Conservation (phyloP, 208 protist genomes). For the Vickermania spadyakhi region DNA sequence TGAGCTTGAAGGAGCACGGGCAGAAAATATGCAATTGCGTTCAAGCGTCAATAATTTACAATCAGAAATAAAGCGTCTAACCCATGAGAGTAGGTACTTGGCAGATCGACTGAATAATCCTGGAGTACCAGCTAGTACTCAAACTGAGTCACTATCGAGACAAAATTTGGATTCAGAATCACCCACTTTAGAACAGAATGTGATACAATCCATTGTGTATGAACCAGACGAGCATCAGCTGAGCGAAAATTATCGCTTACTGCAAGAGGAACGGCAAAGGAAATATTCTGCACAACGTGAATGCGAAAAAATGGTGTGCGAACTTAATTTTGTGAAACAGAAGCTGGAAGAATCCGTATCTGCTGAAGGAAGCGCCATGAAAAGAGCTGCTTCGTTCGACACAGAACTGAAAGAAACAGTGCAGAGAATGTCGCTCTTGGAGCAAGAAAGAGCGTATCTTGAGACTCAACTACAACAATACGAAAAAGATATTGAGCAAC, state of each 20-base stretch:
- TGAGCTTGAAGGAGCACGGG: not conserved
- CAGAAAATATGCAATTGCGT: too few species aligned
- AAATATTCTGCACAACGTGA: slow-evolving; percentile 21
- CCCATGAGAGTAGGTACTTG: too few species aligned
- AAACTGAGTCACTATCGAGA: not conserved
- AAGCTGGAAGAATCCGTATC: slow-evolving; percentile 42
- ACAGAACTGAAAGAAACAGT: slow-evolving; percentile 34
- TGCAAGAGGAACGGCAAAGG: slow-evolving; percentile 21
- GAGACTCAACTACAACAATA: slow-evolving; percentile 54
- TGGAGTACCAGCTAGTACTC: too few species aligned
- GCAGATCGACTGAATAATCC: too few species aligned
- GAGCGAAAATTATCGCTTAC: not conserved
- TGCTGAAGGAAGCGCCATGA: slow-evolving; percentile 39
- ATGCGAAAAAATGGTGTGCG: slow-evolving; percentile 49
- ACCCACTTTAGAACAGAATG: not conserved
- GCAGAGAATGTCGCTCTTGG: slow-evolving; percentile 16
- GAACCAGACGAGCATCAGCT: not conserved
- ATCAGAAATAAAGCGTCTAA: too few species aligned
- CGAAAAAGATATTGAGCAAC: slow-evolving; percentile 64
- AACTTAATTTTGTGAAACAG: slow-evolving; percentile 66
- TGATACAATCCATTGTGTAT: not conserved
- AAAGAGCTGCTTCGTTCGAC: slow-evolving; percentile 24
- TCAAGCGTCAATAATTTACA: too few species aligned
- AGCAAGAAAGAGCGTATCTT: slow-evolving; percentile 39
- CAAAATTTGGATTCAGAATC: not conserved